Base-by-base conservation (phyloP, 768 basidiomycete species). In the Mycena galopus region DNA sequence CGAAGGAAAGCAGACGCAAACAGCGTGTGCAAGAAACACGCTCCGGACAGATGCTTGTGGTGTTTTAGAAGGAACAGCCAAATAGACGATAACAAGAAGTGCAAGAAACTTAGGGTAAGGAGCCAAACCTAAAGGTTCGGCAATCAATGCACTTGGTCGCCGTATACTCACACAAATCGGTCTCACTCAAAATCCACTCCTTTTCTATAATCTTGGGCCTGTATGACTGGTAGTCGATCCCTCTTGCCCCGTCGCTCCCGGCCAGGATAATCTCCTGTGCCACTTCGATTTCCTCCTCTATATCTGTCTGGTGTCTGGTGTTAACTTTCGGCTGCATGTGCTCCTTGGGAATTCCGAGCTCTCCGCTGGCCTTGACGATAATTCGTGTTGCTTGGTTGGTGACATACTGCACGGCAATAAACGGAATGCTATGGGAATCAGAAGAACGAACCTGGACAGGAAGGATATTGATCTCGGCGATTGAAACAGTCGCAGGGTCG, bases 291-390 rank as follows among this genome's bases (percentile, higher is more conserved):
- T 74, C 73, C 19, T 69, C 44, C 14, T 56, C 70, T 16, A 27
- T 65, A 59, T 79, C 76, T 19, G 76, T 65, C 27, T 72, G 68
- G 10, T 55, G 55, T n/a, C 66, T 78, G 16, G 68, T 72, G 3
- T 65, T 73, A 7, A 76, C 72, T 8, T 71, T 72, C 7, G 51
- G 53, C 0, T 27, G 61, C 2, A 35, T 30, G 4, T 39, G 19
- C 67, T 65, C 74, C 60, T 64, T 76, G 1, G 53, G 53, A 37
- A 67, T 59, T 11, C 78, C 73, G 4, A 86, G 82, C 60, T 92
- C 89, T 1, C 92, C 91, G 5, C 89, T 88, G 1, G 89, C 92
- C 72, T 88, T 87, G 72, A 91, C 89, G 72, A 90, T 88, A 75
- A 92, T 86, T 12, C 76, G 78, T 30, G 88, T 83, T 6, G 87